Evolutionary conservation across 345 rosid genomes (phyloP).

Genomic region (Citrus unshiu): DNA sequence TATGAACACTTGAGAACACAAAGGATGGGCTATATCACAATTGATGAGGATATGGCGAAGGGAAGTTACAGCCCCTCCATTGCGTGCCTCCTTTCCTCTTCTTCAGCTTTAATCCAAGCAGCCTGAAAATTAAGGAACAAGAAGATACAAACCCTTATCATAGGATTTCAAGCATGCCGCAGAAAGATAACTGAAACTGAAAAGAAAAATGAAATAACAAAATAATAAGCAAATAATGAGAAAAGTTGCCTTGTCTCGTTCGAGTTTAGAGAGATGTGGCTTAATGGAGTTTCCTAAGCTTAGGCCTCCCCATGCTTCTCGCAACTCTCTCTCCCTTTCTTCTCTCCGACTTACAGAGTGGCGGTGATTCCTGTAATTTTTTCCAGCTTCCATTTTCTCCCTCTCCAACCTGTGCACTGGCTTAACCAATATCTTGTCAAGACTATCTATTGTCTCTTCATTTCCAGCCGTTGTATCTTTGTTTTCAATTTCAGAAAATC

Average conservation of each 20-base stretch:
- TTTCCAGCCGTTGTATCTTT: conserved; percentile 5
- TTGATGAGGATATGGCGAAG: background rate
- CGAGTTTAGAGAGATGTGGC: conserved; percentile 74
- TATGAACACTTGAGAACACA: background rate
- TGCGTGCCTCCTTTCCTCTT: conserved; percentile 58
- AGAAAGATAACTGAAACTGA: background rate
- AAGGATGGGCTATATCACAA: background rate
- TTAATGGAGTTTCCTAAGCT: conserved; percentile 69
- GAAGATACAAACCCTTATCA: background rate
- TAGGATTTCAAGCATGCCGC: background rate
- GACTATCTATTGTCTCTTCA: conserved; percentile 33
- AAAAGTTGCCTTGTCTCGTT: conserved; percentile 70
- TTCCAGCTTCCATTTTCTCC: conserved; percentile 42
- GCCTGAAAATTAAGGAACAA: conserved; percentile 42
- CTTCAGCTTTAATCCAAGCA: conserved; percentile 89
- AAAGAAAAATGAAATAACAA: background rate
- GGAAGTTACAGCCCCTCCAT: conserved; percentile 2
- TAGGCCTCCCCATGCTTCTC: conserved; percentile 88
- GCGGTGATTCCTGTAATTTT: background rate
- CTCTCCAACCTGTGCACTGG: conserved; percentile 49
- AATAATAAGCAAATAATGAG: background rate
- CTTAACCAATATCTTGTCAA: conserved; percentile 52
- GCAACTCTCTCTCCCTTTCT: conserved; percentile 76
- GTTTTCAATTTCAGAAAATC: background rate
- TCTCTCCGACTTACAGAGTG: conserved; percentile 45